Conservation (phyloP, 1,284 basidiomycete species). For the Ustilago shanxiensis region DNA sequence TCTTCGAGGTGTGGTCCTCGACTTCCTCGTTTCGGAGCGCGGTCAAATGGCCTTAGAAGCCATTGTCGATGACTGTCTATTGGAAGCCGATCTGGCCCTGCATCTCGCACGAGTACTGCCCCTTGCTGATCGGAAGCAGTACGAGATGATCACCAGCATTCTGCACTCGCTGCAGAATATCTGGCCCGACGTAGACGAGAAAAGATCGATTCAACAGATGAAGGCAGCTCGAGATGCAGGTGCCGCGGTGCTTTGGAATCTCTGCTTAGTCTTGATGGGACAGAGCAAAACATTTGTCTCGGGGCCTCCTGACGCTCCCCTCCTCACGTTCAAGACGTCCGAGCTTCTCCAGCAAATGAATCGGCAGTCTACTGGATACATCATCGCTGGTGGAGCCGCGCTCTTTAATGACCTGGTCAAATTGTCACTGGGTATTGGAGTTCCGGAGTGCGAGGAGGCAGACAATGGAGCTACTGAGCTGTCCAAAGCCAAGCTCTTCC, state of each 20-base stretch:
- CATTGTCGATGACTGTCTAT: conserved; percentile 6
- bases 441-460: conserved; percentile 5
- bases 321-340: neutral
- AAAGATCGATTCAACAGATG: neutral
- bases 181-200: conserved; percentile 13
- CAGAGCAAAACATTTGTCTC: neutral
- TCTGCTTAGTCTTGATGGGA: conserved; percentile 19
- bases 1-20: neutral
- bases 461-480: neutral
- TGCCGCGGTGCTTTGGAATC: conserved; percentile 19
- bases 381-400: conserved; percentile 5
- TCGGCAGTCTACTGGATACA: neutral
- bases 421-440: neutral
- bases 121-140: neutral
- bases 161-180: conserved; percentile 23
- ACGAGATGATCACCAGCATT: conserved; percentile 6
- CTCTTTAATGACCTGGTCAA: conserved; percentile 13
- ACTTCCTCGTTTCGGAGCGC: conserved; percentile 1
- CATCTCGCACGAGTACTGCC: conserved; percentile 22
- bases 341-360: neutral
- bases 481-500: conserved; percentile 11
- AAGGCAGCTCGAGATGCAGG: conserved; percentile 8
- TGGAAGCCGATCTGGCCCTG: conserved; percentile 15
- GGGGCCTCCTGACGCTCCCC: neutral
- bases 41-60: conserved; percentile 1